Percentiles rank a stretch among this genome's conserved stretches.
Evolutionary conservation across 768 basidiomycete genomes (phyloP).

Genomic region (Rhizopogon roseolus): DNA sequence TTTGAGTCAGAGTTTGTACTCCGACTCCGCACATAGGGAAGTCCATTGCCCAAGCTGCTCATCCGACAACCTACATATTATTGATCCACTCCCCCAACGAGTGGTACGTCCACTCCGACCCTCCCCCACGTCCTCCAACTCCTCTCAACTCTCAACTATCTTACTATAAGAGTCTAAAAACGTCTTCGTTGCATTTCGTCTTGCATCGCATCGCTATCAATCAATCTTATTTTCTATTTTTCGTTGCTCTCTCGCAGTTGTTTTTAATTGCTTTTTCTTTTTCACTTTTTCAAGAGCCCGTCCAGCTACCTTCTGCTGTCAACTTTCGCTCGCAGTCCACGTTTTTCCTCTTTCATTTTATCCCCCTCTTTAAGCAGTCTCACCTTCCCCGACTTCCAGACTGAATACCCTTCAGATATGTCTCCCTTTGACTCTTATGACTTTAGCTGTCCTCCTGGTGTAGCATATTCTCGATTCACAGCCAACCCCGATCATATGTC

Average conservation of each 20-base stretch:
- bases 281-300: slow-evolving; percentile 13
- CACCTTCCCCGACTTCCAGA: neutral
- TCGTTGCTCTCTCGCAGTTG: slow-evolving; percentile 24
- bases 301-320: neutral
- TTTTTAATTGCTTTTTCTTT: slow-evolving; percentile 20
- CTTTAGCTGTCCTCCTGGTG: slow-evolving; percentile 30
- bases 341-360: neutral
- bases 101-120: neutral
- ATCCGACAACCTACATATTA: slow-evolving; percentile 17
- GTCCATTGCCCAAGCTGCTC: slow-evolving; percentile 20
- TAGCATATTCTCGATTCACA: slow-evolving; percentile 20
- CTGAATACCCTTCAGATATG: slow-evolving; percentile 24
- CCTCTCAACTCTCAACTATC: slow-evolving; percentile 15
- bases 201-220: slow-evolving; percentile 31
- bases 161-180: slow-evolving; percentile 27
- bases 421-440: slow-evolving; percentile 40
- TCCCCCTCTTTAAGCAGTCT: neutral
- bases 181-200: slow-evolving; percentile 19
- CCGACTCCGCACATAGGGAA: neutral
- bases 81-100: slow-evolving; percentile 13
- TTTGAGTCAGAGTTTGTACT: neutral
- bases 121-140: neutral
- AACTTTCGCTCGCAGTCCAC: neutral
- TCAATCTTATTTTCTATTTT: slow-evolving; percentile 15
- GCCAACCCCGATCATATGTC: slow-evolving; percentile 26